A percentile compares a stretch with the other conserved stretches of the same genome.
Evolutionary conservation across 805 yeast genomes (phyloP).

Genomic region (Kregervanrija pseudodelftensis): DNA sequence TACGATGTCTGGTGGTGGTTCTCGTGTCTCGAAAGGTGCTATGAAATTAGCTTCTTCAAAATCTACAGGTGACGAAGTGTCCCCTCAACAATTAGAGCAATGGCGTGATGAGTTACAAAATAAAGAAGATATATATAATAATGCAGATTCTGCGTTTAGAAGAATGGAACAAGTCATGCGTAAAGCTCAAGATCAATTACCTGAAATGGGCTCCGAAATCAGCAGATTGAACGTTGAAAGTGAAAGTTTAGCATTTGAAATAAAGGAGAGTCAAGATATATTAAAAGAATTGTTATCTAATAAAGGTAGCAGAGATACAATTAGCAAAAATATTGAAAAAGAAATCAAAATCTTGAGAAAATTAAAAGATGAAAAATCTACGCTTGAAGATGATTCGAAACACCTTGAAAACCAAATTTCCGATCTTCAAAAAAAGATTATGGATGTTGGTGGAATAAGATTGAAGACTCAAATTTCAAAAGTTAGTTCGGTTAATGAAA

Average conservation of each 20-base stretch:
- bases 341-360: slow-evolving; percentile 31
- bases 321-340: slow-evolving; percentile 10
- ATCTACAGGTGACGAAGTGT: slow-evolving; percentile 19
- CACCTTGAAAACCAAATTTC: slow-evolving; percentile 51
- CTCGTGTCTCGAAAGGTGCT: slow-evolving; percentile 58
- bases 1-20: slow-evolving; percentile 96
- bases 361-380: slow-evolving; percentile 21
- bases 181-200: slow-evolving; percentile 56
- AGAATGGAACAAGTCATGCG: slow-evolving; percentile 57
- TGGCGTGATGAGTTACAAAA: slow-evolving; percentile 45
- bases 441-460: slow-evolving; percentile 88
- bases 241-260: slow-evolving; percentile 49
- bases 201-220: slow-evolving; percentile 57
- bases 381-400: slow-evolving; percentile 46
- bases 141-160: slow-evolving; percentile 40
- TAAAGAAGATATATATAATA: slow-evolving; percentile 36
- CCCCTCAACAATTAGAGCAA: slow-evolving; percentile 50
- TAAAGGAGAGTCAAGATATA: slow-evolving; percentile 37
- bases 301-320: slow-evolving; percentile 28
- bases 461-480: slow-evolving; percentile 72
- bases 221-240: slow-evolving; percentile 59
- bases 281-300: slow-evolving; percentile 30
- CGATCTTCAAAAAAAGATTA: slow-evolving; percentile 63
- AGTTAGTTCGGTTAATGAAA: slow-evolving; percentile 68
- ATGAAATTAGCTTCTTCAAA: slow-evolving; percentile 52